Evolutionary conservation across 2,329 filamentous ascomycete species (phyloP).

Genomic region (Cryoendolithus antarcticus): DNA sequence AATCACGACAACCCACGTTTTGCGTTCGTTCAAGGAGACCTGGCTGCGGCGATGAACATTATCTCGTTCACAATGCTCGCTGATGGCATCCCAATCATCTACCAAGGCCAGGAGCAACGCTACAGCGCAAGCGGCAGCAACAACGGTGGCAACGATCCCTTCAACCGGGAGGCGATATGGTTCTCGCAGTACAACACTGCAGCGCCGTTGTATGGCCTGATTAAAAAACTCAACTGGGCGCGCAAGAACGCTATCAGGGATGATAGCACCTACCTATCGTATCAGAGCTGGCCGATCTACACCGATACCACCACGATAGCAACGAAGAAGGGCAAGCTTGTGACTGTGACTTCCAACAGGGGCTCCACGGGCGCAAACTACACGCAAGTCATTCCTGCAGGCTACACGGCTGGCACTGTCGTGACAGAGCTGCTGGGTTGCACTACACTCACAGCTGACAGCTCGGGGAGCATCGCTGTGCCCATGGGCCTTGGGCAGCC

Average conservation of each 20-base stretch:
- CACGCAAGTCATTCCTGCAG: slow-evolving; percentile 16
- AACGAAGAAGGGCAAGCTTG: slow-evolving; percentile 36
- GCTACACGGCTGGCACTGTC: slow-evolving; percentile 15
- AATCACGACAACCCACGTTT: slow-evolving; percentile 29
- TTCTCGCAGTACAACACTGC: slow-evolving; percentile 28
- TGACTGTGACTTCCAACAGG: slow-evolving; percentile 25
- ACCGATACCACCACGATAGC: slow-evolving; percentile 31
- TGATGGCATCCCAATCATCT: slow-evolving; percentile 52
- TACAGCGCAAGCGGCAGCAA: slow-evolving; percentile 26
- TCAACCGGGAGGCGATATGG: slow-evolving; percentile 32
- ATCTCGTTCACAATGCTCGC: slow-evolving; percentile 49
- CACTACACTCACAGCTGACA: slow-evolving; percentile 15
- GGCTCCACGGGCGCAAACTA: slow-evolving; percentile 16
- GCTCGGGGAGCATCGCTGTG: slow-evolving; percentile 20
- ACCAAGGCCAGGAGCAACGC: slow-evolving; percentile 54
- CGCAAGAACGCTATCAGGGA: slow-evolving; percentile 34
- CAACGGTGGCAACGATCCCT: slow-evolving; percentile 21
- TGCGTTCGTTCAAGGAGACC: slow-evolving; percentile 38
- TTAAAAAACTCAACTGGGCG: slow-evolving; percentile 38
- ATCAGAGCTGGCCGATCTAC: slow-evolving; percentile 28
- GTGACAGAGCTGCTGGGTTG: slow-evolving; percentile 30
- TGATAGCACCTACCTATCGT: slow-evolving; percentile 28
- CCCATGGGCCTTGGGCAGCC: slow-evolving; percentile 25
- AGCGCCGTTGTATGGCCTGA: slow-evolving; percentile 21
- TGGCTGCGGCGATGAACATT: slow-evolving; percentile 47